A percentile compares a stretch with the other conserved stretches of the same genome.
These are phyloP conservation scores for Phytophthora ohioensis DNA, from an alignment of 352 stramenopile genomes.

Conservation along the genomic window DNA sequence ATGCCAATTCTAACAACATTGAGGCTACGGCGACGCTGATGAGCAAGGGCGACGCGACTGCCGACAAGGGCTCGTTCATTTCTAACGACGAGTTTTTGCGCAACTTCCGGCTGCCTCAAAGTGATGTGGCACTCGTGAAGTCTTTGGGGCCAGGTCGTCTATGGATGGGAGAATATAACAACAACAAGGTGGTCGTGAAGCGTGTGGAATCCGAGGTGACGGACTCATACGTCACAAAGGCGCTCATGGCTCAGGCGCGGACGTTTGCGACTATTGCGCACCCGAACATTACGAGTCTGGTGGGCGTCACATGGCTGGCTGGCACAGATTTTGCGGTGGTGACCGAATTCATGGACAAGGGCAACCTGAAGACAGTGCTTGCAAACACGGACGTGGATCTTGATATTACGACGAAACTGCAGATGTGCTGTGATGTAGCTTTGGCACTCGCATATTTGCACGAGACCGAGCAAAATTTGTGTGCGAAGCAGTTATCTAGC, in stretches of 20 bases:
- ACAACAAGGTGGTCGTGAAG: conserved; percentile 74
- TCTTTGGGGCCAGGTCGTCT: conserved; percentile 56
- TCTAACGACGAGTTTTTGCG: conserved; percentile 75
- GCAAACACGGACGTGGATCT: conserved; percentile 63
- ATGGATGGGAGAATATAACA: conserved; percentile 68
- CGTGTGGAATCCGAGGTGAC: conserved; percentile 73
- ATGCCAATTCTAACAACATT: conserved; percentile 38
- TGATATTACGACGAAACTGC: conserved; percentile 58
- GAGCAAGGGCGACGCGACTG: conserved; percentile 49
- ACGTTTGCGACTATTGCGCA: conserved; percentile 63
- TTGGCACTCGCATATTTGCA: conserved; percentile 72
- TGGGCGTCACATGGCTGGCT: conserved; percentile 76
- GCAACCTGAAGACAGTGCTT: conserved; percentile 68
- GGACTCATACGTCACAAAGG: conserved; percentile 65
- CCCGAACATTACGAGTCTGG: conserved; percentile 68
- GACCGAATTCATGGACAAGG: conserved; percentile 81
- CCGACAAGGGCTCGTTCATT: conserved; percentile 64
- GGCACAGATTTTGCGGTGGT: conserved; percentile 83
- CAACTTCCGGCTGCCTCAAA: conserved; percentile 59
- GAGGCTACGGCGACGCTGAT: conserved; percentile 55
- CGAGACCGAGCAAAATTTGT: conserved; percentile 53
- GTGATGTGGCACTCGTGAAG: conserved; percentile 66
- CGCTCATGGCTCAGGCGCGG: conserved; percentile 65
- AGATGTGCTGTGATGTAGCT: conserved; percentile 78
- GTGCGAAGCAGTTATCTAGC: conserved; percentile 58